Evolutionary conservation across 768 basidiomycete genomes (phyloP).

Genomic region (Lactarius akahatsu): DNA sequence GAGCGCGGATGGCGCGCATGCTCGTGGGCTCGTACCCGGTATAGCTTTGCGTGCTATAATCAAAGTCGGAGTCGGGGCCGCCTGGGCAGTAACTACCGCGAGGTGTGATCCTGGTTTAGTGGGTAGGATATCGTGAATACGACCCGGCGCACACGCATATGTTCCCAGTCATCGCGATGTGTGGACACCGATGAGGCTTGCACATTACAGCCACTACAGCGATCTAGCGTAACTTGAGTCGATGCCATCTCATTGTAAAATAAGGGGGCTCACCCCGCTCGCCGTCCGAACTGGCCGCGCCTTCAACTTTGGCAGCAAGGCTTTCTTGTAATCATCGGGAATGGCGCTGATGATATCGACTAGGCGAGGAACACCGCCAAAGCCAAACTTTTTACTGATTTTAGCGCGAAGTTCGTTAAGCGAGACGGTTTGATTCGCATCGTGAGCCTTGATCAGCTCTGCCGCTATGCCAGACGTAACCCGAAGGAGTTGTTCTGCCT

Average conservation of each 20-base stretch:
- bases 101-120: conserved; percentile 8
- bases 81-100: conserved; percentile 87
- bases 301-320: conserved; percentile 81
- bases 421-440: conserved; percentile 73
- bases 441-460: conserved; percentile 87
- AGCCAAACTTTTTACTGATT: conserved; percentile 87
- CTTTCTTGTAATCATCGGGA: conserved; percentile 95
- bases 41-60: conserved; percentile 97
- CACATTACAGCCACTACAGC: conserved; percentile 99
- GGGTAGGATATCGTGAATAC: neutral
- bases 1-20: conserved; percentile 97
- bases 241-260: neutral
- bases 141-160: conserved; percentile 82
- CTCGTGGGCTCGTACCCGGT: conserved; percentile 97
- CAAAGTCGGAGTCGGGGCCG: conserved; percentile 98
- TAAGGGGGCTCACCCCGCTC: conserved; percentile 71
- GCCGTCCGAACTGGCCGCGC: conserved; percentile 96
- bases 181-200: conserved; percentile 98
- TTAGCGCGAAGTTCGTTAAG: conserved; percentile 85
- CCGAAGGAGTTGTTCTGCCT: conserved; percentile 86
- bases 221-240: conserved; percentile 51
- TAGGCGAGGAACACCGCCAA: conserved; percentile 84
- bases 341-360: conserved; percentile 99
- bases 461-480: conserved; percentile 94
- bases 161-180: conserved; percentile 99